Evolutionary conservation across 1,284 basidiomycete genomes (phyloP), one percentile per base, ranked within the genome.

Genomic region (Termitomyces sp.): DNA sequence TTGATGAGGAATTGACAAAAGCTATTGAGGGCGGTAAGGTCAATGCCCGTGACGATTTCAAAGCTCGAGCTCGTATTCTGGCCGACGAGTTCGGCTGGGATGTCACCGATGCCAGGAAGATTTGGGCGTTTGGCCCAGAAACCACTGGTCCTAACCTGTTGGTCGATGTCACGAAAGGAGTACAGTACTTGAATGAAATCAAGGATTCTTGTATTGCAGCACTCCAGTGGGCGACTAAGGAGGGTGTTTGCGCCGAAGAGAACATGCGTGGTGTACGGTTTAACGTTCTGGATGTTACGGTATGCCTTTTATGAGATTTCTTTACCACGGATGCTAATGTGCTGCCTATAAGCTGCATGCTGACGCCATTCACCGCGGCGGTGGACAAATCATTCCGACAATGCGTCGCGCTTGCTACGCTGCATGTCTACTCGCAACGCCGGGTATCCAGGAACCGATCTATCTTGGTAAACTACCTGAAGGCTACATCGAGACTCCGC

Each of bases 71-170:
- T 53, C 93, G 97, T 80, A 70, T 93, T 69, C 84, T 99, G 62
- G 96, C 97, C 59, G 97, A 99, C 73, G 94, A 98, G 65, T 91
- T 80, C 73, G 94, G 93, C 59, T 99, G 97, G 97, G 97, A 99
- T 74, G 95, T 99, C 65, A 97, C 96, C 61, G 97, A 99, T 69
- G 97, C 97, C 65, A 85, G 97, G 73, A 98, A 98, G 85, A 98
- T 99, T 70, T 99, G 97, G 97, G 94, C 92, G 78, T 99, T 99
- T 82, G 96, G 96, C 67, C 97, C 97, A 63, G 97, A 99, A 67
- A 98, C 93, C 55, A 95, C 92, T 64, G 97, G 97, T 57, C 89
- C 97, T 61, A 99, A 99, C 80, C 73, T 99, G 74, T 79, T 99
- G 73, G 92, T 98, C 67, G 97, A 99, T 79, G 92, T 90, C 67